Evolutionary conservation across 73 alveolate genomes (phyloP).

Genomic region (Paramecium primaurelia): DNA sequence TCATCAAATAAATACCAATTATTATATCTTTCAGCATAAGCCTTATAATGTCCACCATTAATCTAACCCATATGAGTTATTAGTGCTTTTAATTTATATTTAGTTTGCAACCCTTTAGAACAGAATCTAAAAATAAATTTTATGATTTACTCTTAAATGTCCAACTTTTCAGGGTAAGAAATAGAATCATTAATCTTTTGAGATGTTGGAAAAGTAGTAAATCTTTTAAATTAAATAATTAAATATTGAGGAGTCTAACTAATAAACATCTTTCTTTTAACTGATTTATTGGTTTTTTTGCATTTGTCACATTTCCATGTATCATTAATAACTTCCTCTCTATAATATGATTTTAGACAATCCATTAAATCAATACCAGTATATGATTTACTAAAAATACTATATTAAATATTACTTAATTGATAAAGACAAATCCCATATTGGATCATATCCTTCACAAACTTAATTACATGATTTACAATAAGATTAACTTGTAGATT

Average conservation of each 20-base stretch:
- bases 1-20: constrained; percentile 30
- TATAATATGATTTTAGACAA: neutral
- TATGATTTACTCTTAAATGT: neutral
- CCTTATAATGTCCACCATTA: constrained; percentile 31
- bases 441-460: constrained; percentile 38
- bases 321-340: constrained; percentile 3
- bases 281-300: constrained; percentile 11
- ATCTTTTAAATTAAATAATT: neutral
- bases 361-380: neutral
- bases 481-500: neutral
- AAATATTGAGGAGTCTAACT: neutral
- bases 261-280: neutral
- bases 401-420: neutral
- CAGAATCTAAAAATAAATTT: neutral
- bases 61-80: neutral
- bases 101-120: neutral
- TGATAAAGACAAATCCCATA: constrained; percentile 7
- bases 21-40: constrained; percentile 3
- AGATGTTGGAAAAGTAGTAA: neutral
- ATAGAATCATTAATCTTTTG: neutral
- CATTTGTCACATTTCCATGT: constrained; percentile 36
- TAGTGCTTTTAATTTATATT: neutral
- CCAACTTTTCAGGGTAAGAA: neutral
- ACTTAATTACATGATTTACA: constrained; percentile 37
- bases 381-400: neutral